phyloP scores from a whole-genome alignment of 192 early-diverging fungal species.

The Kickxella alabastrina region DNA sequence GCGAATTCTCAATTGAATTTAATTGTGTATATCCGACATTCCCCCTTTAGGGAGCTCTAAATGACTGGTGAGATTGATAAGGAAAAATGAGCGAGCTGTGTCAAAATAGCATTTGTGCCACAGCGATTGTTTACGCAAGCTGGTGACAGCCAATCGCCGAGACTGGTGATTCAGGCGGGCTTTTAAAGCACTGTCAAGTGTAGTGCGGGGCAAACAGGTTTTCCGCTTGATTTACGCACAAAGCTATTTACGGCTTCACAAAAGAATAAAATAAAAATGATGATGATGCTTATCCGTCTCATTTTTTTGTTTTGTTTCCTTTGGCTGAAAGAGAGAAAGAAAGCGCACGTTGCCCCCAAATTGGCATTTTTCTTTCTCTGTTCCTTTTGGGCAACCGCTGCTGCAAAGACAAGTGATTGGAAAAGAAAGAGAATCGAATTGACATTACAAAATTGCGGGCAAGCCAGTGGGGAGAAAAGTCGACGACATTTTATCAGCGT shows the following conservation, averaged over 20 bases:
- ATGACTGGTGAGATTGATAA: too few relatives aligned
- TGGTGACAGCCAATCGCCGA: conserved; percentile 5
- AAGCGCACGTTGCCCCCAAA: too few relatives aligned
- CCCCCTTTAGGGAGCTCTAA: too few relatives aligned
- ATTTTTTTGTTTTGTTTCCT: neutral
- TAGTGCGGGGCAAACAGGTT: conserved; percentile 14
- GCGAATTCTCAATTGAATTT: too few relatives aligned
- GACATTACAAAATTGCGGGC: neutral
- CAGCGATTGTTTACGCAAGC: conserved; percentile 4
- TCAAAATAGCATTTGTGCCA: too few relatives aligned
- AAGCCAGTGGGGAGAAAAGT: too few relatives aligned
- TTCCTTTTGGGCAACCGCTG: neutral
- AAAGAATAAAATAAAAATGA: too few relatives aligned
- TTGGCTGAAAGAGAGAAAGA: too few relatives aligned
- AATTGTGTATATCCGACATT: too few relatives aligned
- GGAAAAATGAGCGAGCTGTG: too few relatives aligned
- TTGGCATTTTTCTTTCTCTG: neutral
- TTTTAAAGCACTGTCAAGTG: conserved; percentile 7
- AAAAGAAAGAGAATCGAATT: neutral
- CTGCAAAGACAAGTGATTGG: neutral
- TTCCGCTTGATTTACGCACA: conserved; percentile 21
- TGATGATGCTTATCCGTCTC: neutral
- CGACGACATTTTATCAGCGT: too few relatives aligned
- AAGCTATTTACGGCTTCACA: too few relatives aligned
- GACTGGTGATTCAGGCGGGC: conserved; percentile 24